Evolutionary conservation across 208 protist species (phyloP), one percentile per base, ranked within the genome.

Genomic region (Leishmania lainsoni): DNA sequence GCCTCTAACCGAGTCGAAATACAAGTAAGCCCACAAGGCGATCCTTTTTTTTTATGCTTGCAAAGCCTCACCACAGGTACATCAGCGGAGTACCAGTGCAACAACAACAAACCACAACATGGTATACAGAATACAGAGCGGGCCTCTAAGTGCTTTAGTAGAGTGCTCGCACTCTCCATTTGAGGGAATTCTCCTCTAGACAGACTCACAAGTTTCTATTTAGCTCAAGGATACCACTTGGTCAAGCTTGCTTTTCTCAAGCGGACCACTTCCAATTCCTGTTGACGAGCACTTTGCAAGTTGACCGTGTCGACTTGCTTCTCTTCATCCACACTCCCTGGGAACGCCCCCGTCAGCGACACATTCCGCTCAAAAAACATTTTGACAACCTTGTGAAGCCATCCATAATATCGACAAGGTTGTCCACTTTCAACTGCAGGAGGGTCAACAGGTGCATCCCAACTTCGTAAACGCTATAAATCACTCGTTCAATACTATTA

Each of bases 381-480:
- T 85, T n/a, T 9, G 78, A 61, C 12, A 96, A 72, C 70, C 85
- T 86, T 22, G 85, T 85, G 72, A 96, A 96, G 5, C 81, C 87
- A 6, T 79, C 77, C 71, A 96, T 65, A 48, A 89, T 88, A 52
- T 92, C 88, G 26, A 93, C 85, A 26, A 94, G 76, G 73, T 94
- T 96, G 75, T 94, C 87, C 58, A 93, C 63, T 29, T 84, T 86
- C n/a, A 94, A 61, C 20, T 86, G 86, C 45, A 93, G 71, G 1
- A 81, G 66, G 0, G 63, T 29, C 14, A 68, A 22, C 12, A 58
- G 20, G 0, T 66, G 56, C 12, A 1, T 0, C 9, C 61, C 22
- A 5, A 39, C 42, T 29, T 81, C 76, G 52, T 81, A 81, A 56
- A 85, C 9, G 6, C 69, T 78, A 49, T 81, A 85, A 51, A 81